Evolutionary conservation across 257 asterid genomes (phyloP).

Genomic region (Gardenia jasminoides): DNA sequence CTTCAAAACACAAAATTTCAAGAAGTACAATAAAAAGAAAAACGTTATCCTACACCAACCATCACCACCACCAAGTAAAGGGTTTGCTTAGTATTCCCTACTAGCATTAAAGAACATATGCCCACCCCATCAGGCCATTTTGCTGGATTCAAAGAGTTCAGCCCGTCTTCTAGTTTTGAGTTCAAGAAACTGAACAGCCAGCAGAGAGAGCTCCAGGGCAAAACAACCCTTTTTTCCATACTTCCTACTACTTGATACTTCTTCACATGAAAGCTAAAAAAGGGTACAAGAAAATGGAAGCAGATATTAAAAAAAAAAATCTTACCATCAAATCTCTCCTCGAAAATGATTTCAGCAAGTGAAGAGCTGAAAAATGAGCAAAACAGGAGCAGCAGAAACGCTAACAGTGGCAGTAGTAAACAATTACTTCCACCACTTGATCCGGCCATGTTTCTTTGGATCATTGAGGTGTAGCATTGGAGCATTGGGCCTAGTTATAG

Average conservation of each 20-base stretch:
- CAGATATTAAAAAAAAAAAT: neutral
- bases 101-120: neutral
- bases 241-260: neutral
- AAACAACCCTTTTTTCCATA: neutral
- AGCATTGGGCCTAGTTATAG: constrained; percentile 20
- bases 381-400: constrained; percentile 10
- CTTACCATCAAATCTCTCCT: constrained; percentile 88
- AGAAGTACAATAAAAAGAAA: neutral
- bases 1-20: neutral
- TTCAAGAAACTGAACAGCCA: neutral
- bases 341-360: constrained; percentile 68
- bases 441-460: constrained; percentile 36
- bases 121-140: neutral
- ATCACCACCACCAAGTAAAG: neutral
- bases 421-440: constrained; percentile 20
- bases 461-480: neutral
- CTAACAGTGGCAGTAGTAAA: neutral
- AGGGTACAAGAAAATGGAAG: neutral
- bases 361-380: constrained; percentile 38
- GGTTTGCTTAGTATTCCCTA: neutral
- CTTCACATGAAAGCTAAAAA: neutral
- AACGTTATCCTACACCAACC: no score
- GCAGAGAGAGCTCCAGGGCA: neutral
- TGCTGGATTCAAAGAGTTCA: neutral
- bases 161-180: neutral